These are phyloP conservation scores for Cardamine occulta DNA, from an alignment of 345 rosid species.

Conservation along the genomic window DNA sequence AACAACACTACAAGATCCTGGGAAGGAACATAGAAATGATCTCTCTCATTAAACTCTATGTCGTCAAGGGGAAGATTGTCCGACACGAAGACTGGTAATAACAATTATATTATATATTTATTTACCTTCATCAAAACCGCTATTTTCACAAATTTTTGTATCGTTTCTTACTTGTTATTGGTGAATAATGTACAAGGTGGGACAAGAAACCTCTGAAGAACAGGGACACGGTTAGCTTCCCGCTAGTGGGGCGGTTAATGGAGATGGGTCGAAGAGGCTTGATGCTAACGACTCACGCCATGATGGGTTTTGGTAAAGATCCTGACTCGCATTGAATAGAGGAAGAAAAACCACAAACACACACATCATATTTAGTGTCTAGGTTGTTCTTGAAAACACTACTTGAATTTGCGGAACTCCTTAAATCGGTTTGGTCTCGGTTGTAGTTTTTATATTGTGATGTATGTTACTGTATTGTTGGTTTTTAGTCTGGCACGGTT, in stretches of 20 bases:
- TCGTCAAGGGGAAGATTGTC: conserved; percentile 75
- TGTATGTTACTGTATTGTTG: background rate
- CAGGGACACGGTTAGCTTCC: conserved; percentile 60
- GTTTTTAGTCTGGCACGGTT: background rate
- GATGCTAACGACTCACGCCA: conserved; percentile 85
- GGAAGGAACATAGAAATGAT: conserved; percentile 76
- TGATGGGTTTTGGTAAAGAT: conserved; percentile 94
- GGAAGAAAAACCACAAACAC: background rate
- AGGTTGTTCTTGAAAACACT: conserved; percentile 14
- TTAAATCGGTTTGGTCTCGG: conserved; percentile 25
- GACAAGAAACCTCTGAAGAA: conserved; percentile 80
- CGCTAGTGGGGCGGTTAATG: conserved; percentile 61
- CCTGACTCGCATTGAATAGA: conserved; percentile 39
- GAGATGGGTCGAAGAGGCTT: conserved; percentile 75
- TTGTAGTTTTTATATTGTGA: conserved; percentile 3
- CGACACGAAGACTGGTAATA: conserved; percentile 90
- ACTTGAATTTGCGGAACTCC: conserved; percentile 9
- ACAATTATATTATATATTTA: background rate
- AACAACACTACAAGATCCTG: conserved; percentile 76
- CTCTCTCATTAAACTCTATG: conserved; percentile 72
- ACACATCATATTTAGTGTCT: background rate
- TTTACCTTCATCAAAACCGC: background rate
- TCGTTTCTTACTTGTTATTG: background rate
- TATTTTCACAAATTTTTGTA: background rate
- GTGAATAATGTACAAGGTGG: conserved; percentile 61